Evolutionary conservation across 257 asterid genomes (phyloP).

Genomic region (Anisodus tanguticus): DNA sequence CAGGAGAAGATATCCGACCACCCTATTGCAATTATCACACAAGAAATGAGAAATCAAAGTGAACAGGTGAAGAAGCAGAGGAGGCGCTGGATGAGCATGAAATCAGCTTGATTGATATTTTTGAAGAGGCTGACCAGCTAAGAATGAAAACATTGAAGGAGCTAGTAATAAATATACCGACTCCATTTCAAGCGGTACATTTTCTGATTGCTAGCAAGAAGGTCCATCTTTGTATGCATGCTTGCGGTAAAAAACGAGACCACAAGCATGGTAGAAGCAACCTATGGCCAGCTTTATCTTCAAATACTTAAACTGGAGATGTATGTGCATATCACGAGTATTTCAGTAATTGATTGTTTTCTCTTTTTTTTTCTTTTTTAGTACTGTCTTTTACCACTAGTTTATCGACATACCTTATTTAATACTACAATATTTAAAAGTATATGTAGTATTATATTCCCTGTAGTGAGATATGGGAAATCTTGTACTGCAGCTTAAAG

Average conservation of each 20-base stretch:
- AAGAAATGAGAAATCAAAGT: constrained; percentile 28
- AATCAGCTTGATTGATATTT: constrained; percentile 26
- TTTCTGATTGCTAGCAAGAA: constrained; percentile 48
- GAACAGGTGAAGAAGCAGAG: constrained; percentile 35
- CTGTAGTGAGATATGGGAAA: too few relatives aligned
- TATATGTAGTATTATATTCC: too few relatives aligned
- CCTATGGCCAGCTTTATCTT: too few relatives aligned
- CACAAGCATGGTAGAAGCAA: too few relatives aligned
- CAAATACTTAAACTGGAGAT: too few relatives aligned
- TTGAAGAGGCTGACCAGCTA: constrained; percentile 41
- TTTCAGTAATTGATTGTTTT: too few relatives aligned
- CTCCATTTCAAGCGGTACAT: constrained; percentile 42
- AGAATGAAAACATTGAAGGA: constrained; percentile 46
- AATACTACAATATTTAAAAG: too few relatives aligned
- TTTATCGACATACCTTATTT: too few relatives aligned
- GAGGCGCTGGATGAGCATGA: constrained; percentile 37
- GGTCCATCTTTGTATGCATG: constrained; percentile 52
- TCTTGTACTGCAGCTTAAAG: too few relatives aligned
- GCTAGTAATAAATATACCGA: constrained; percentile 40
- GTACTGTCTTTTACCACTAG: too few relatives aligned
- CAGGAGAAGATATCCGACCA: constrained; percentile 47
- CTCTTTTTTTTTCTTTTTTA: too few relatives aligned
- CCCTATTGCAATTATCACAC: constrained; percentile 36
- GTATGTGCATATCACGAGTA: too few relatives aligned
- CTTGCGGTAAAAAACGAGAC: constrained; percentile 44